phyloP scores from a whole-genome alignment of 2,329 filamentous ascomycete species.

The Huntiella bhutanensis region DNA sequence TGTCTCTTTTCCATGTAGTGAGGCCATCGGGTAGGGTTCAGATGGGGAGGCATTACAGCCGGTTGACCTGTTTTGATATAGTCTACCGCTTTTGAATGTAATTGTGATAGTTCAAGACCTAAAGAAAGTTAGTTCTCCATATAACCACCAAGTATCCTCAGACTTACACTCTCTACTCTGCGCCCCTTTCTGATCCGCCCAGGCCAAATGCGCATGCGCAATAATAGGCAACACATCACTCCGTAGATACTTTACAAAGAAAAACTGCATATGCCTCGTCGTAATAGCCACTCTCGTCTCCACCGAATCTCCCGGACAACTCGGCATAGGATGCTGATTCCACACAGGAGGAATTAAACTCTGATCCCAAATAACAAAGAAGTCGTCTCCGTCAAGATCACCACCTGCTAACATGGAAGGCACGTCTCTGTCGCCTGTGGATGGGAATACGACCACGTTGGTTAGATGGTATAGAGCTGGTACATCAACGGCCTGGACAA shows the following conservation, averaged over 20 bases:
- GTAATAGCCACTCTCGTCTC: conserved; percentile 35
- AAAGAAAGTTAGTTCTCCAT: not conserved
- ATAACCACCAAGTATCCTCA: not conserved
- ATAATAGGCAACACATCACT: conserved; percentile 67
- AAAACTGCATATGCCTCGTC: conserved; percentile 55
- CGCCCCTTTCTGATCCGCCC: conserved; percentile 52
- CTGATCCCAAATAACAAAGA: conserved; percentile 79
- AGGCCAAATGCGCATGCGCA: conserved; percentile 63
- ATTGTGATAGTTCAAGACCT: conserved; percentile 50
- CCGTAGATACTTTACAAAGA: conserved; percentile 87
- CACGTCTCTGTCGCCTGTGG: conserved; percentile 64
- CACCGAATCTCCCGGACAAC: conserved; percentile 25
- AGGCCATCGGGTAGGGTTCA: conserved; percentile 50
- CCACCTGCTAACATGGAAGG: conserved; percentile 92
- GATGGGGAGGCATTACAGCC: conserved; percentile 42
- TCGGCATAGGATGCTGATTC: conserved; percentile 56
- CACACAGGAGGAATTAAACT: conserved; percentile 50
- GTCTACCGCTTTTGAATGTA: conserved; percentile 87
- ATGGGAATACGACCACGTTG: conserved; percentile 75
- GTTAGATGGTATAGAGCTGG: conserved; percentile 55
- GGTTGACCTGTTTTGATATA: conserved; percentile 78
- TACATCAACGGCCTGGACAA: conserved; percentile 67
- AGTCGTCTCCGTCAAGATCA: conserved; percentile 91
- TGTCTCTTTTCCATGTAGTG: conserved; percentile 68
- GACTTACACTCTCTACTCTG: conserved; percentile 46